A percentile compares a stretch with the other conserved stretches of the same genome.
These are phyloP conservation scores for Linum trigynum DNA, from an alignment of 345 rosid genomes.

Conservation along the genomic window DNA sequence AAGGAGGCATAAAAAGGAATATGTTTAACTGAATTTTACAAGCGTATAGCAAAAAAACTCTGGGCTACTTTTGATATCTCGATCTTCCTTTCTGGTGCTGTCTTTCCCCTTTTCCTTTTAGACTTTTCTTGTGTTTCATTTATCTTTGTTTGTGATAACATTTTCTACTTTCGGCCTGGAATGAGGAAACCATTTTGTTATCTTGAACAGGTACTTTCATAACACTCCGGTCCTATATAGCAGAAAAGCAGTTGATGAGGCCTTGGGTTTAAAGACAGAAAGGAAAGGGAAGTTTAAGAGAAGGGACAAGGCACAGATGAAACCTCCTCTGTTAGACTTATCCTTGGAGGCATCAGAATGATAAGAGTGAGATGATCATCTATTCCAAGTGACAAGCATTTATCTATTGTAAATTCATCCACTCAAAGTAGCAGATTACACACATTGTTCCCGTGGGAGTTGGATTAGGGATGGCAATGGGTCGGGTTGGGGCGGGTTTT, in stretches of 20 bases:
- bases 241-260: conserved; percentile 33
- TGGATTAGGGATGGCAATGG: no score
- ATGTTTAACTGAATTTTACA: background rate
- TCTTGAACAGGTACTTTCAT: conserved; percentile 47
- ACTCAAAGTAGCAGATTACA: no score
- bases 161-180: background rate
- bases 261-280: conserved; percentile 38
- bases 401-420: no score
- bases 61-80: no score
- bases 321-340: conserved; percentile 30
- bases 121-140: background rate
- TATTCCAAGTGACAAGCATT: no score
- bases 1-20: no score
- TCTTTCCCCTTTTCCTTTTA: no score
- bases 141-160: background rate
- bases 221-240: conserved; percentile 39
- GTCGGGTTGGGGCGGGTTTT: no score
- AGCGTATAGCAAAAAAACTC: background rate
- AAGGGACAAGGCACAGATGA: conserved; percentile 28
- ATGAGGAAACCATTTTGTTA: conserved; percentile 7
- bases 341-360: no score
- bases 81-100: background rate
- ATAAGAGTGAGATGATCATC: no score
- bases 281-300: conserved; percentile 60
- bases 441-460: no score